Evolutionary conservation across 1,284 basidiomycete genomes (phyloP), one percentile per base, ranked within the genome.

Genomic region (Mrakiaceae sp.): DNA sequence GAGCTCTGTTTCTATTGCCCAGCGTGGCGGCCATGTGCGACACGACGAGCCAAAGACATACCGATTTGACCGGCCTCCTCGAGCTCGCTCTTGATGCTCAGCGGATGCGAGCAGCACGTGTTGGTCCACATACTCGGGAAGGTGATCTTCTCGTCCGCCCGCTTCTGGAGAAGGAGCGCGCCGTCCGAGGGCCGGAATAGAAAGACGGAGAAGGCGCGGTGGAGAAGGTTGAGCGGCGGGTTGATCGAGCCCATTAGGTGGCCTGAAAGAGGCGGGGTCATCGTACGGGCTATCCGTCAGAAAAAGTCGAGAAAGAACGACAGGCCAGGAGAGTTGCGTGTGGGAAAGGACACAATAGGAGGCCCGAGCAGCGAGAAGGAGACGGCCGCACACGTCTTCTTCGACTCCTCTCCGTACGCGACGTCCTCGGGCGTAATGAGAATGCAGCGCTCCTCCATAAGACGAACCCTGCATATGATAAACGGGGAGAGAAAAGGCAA

Each of bases 81-180:
- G 69, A 94, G 88, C 78, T 98, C 96, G 69, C 89, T 86, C 68
- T 76, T 76, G 70, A 80, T 79, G 54, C 78, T 78, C 63, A 99
- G 80, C 14, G 96, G 96, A 74, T 98, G 96, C 46, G 91, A 96
- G 79, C 96, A 98, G 77, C 96, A 99, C 3, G 96, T 98, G 78
- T 99, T 99, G 52, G 96, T 99, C 96, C 96, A 99, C 91, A 98
- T 94, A 74, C 90, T 85, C 2, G 96, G 96, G 80, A 99, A 99
- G 2, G 96, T 99, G 74, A 99, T 99, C 81, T 99, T 99, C 80
- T 98, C 94, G 42, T 85, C 81, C 9, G 96, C 96, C 55, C 96
- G 83, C 74, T 92, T 90, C 76, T 99, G 96, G 50, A 99, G 82
- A 16, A 99, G 81, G n/a, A 99, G 82, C 75, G 88, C 90, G 63